Conservation (phyloP, 2,329 filamentous ascomycete species). For the Orbilia javanica region DNA sequence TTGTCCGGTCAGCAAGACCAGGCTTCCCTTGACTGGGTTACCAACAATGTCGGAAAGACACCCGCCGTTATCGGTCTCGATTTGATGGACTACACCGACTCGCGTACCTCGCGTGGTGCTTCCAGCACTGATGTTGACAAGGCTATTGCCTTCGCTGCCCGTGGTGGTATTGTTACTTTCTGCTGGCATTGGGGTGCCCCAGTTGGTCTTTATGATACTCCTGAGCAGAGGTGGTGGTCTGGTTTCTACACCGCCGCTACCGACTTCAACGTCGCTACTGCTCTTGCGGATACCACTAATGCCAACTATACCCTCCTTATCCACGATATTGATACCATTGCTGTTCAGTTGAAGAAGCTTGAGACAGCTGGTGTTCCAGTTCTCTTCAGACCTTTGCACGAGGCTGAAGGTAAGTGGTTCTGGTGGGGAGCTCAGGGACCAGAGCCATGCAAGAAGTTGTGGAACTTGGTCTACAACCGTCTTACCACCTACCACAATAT, state of each 20-base stretch:
- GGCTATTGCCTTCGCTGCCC: constrained; percentile 66
- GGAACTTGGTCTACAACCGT: constrained; percentile 66
- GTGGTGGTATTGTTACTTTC: constrained; percentile 68
- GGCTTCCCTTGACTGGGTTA: constrained; percentile 66
- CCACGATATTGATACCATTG: constrained; percentile 69
- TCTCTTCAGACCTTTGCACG: constrained; percentile 69
- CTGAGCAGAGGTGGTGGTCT: constrained; percentile 67
- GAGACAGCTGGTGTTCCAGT: constrained; percentile 67
- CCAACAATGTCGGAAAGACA: constrained; percentile 67
- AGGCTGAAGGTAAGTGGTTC: constrained; percentile 69
- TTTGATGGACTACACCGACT: constrained; percentile 69
- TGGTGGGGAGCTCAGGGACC: constrained; percentile 70
- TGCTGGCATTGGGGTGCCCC: constrained; percentile 68
- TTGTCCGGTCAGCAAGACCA: constrained; percentile 69
- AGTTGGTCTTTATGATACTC: constrained; percentile 67
- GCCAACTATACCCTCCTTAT: constrained; percentile 69
- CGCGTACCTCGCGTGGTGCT: constrained; percentile 66
- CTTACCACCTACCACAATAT: constrained; percentile 67
- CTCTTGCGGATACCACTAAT: constrained; percentile 66
- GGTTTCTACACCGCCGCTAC: constrained; percentile 70
- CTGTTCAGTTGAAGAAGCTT: constrained; percentile 67
- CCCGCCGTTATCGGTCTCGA: constrained; percentile 68
- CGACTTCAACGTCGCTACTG: constrained; percentile 67
- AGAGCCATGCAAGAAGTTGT: constrained; percentile 68
- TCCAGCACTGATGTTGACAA: constrained; percentile 67